Conservation (phyloP, 2,329 filamentous ascomycete species). For the Pseudopithomyces chartarum region DNA sequence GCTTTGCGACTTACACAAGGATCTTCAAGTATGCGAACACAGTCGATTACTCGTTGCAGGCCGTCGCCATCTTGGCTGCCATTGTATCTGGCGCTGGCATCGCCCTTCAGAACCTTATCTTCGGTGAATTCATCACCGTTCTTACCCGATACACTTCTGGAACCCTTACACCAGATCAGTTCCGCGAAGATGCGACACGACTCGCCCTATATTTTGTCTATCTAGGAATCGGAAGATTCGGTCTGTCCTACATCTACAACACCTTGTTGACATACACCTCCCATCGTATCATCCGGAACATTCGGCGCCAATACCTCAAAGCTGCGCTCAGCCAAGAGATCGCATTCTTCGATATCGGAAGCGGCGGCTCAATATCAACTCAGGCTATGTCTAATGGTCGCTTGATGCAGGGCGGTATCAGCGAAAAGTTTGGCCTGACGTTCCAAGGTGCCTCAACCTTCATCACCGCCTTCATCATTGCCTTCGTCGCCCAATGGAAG, state of each 20-base stretch:
- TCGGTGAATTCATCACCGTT: slow-evolving; percentile 16
- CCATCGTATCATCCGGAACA: slow-evolving; percentile 15
- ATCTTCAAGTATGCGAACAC: no score
- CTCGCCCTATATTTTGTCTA: slow-evolving; percentile 18
- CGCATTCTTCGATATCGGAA: slow-evolving; percentile 72
- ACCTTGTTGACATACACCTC: slow-evolving; percentile 15
- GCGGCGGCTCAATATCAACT: slow-evolving; percentile 81
- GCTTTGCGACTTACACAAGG: no score
- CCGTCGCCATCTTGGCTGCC: slow-evolving; percentile 13
- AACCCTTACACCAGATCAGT: no score
- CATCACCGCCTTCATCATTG: slow-evolving; percentile 84
- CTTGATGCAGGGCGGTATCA: slow-evolving; percentile 60
- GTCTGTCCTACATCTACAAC: slow-evolving; percentile 17
- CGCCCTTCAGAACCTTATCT: slow-evolving; percentile 17
- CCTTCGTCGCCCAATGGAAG: no score
- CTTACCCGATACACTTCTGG: slow-evolving; percentile 12
- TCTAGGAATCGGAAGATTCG: slow-evolving; percentile 14
- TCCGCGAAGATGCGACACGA: background rate
- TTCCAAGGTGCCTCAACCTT: slow-evolving; percentile 53
- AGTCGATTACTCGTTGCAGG: no score
- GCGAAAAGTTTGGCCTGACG: slow-evolving; percentile 8
- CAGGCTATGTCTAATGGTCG: slow-evolving; percentile 73
- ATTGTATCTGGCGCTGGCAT: slow-evolving; percentile 17
- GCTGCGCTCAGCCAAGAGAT: slow-evolving; percentile 34
- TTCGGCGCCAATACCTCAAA: slow-evolving; percentile 16